Evolutionary conservation across 371 early-diverging fungal species (phyloP).

Genomic region (Catenaria anguillulae): DNA sequence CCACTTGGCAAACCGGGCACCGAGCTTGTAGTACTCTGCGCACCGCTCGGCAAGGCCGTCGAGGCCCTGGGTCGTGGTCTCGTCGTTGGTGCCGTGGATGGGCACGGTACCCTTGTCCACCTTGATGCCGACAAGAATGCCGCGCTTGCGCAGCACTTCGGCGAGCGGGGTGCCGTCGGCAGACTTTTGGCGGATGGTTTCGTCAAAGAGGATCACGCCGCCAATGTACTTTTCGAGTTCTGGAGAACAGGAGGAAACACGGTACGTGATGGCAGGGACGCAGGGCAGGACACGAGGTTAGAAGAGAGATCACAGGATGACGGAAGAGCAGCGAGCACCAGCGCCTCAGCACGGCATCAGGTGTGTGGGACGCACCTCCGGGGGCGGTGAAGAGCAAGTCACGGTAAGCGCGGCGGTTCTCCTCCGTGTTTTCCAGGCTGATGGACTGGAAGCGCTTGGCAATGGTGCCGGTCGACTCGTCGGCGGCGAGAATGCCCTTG

Average conservation of each 20-base stretch:
- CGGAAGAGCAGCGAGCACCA: not conserved
- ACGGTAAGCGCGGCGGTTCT: conserved; percentile 46
- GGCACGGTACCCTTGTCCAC: conserved; percentile 42
- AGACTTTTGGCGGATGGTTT: conserved; percentile 40
- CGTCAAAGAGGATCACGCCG: conserved; percentile 51
- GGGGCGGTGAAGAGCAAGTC: conserved; percentile 45
- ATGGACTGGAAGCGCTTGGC: conserved; percentile 39
- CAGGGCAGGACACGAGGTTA: conserved; percentile 20
- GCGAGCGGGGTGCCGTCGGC: conserved; percentile 31
- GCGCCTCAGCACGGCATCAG: too few species aligned
- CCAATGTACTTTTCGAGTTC: conserved; percentile 36
- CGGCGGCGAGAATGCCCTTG: conserved; percentile 22
- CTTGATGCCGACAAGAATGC: conserved; percentile 46
- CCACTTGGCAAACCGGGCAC: conserved; percentile 56
- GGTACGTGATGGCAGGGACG: too few species aligned
- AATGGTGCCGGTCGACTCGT: conserved; percentile 47
- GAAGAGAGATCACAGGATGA: not conserved
- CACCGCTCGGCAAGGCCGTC: conserved; percentile 42
- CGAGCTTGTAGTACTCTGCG: conserved; percentile 26
- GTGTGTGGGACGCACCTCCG: too few species aligned
- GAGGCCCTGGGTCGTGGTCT: conserved; percentile 46
- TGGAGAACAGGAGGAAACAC: conserved; percentile 20
- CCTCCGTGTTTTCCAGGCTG: conserved; percentile 39
- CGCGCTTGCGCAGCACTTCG: conserved; percentile 26
- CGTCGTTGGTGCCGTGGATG: conserved; percentile 34